Base-by-base conservation (phyloP, 192 early-diverging fungal species). In the Rhizoclosmatium globosum region DNA sequence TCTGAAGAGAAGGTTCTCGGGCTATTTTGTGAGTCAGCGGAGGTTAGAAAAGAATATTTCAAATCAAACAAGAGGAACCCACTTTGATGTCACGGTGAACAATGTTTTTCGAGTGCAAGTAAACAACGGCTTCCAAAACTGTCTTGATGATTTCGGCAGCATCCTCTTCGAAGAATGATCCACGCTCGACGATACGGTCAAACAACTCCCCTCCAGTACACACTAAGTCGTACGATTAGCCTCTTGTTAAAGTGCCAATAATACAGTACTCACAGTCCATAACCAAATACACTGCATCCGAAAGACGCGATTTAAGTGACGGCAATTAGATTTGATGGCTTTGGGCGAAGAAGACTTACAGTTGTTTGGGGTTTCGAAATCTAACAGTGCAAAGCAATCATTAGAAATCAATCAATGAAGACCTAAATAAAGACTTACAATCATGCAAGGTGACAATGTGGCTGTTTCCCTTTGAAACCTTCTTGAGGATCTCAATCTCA, bases 401-500 rank as follows among this genome's bases (percentile, higher is more conserved):
- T 13, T 71, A 17, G 47, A 43, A 17, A 42, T 57, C 65, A 47
- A 62, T 64, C 44, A 23, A 13, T 39, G 81, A 7, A 47, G 39
- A 3, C 38, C 53, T 65, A 31, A 62, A 2, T 13, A 2, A 21
- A 57, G 42, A 85, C 88, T 79, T 80, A 94, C 90, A 94, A 82
- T 95, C 94, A 82, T 91, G 87, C 76, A 95, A 91, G 41, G 94
- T 91, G 69, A 97, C 94, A 58, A 98, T 93, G 89, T 97, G 93
- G 39, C 91, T 92, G 87, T 97, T 95, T 74, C 93, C 88, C 50
- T 85, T 85, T 21, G 87, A 88, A 21, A 98, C 81, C 65, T 87
- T 89, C 66, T 91, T 88, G 81, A 98, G 87, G 42, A 97, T 92
- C 47, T 94, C 87, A 82, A 98, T 95, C 83, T 99, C 97, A 82